phyloP scores from a whole-genome alignment of 1,284 basidiomycete species.

The Ustilago hordei region DNA sequence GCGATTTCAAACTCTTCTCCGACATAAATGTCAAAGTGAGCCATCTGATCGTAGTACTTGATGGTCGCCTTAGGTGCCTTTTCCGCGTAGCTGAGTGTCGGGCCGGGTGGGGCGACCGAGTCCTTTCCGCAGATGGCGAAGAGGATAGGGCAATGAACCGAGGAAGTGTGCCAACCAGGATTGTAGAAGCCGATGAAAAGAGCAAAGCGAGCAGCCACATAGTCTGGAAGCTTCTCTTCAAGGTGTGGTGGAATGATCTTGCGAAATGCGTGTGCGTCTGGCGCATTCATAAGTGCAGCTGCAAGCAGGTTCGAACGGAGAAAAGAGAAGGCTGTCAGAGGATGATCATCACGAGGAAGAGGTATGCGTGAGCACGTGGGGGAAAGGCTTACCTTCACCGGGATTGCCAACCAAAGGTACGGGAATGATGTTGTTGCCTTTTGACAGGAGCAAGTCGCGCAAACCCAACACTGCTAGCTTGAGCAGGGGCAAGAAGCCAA shows the following conservation, averaged over 20 bases:
- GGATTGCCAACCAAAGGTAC: slow-evolving; percentile 46
- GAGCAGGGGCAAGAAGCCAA: slow-evolving; percentile 30
- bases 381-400: slow-evolving; percentile 42
- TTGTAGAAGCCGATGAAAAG: slow-evolving; percentile 51
- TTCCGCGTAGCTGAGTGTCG: slow-evolving; percentile 52
- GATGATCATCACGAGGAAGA: neutral
- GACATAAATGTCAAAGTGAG: slow-evolving; percentile 62
- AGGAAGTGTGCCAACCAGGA: slow-evolving; percentile 51
- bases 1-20: slow-evolving; percentile 53
- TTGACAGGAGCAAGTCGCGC: slow-evolving; percentile 43
- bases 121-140: slow-evolving; percentile 63
- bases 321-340: neutral
- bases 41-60: slow-evolving; percentile 48
- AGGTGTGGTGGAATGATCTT: slow-evolving; percentile 31
- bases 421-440: slow-evolving; percentile 28
- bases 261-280: slow-evolving; percentile 25
- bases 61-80: slow-evolving; percentile 49
- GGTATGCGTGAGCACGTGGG: neutral
- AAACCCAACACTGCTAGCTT: slow-evolving; percentile 27
- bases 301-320: neutral
- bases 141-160: slow-evolving; percentile 57
- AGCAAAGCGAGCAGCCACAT: slow-evolving; percentile 51
- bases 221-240: slow-evolving; percentile 10
- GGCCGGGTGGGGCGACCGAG: slow-evolving; percentile 50
- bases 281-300: slow-evolving; percentile 58